Conservation (phyloP, 2,329 filamentous ascomycete species). For the Atkinsonella hypoxylon region DNA sequence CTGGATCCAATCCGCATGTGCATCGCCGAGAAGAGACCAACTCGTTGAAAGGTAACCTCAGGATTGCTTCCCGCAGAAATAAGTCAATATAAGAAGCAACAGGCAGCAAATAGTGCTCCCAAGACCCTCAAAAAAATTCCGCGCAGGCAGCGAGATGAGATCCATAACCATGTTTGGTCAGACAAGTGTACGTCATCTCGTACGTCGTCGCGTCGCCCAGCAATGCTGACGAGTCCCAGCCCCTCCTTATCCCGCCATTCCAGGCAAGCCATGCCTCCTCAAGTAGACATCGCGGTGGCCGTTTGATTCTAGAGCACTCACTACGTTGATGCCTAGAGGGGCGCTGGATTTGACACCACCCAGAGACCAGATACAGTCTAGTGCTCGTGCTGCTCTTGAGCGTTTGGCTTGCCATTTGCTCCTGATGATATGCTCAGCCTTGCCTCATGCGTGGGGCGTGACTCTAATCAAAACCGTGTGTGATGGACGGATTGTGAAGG, state of each 20-base stretch:
- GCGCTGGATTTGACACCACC: background rate
- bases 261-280: background rate
- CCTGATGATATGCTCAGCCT: background rate
- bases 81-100: background rate
- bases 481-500: too few relatives aligned
- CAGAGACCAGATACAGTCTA: background rate
- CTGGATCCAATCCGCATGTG: too few relatives aligned
- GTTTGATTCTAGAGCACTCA: background rate
- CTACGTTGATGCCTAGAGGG: background rate
- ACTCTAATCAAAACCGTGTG: too few relatives aligned
- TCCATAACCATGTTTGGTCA: background rate
- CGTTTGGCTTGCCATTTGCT: too few relatives aligned
- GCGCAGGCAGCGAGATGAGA: background rate
- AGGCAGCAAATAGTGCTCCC: background rate
- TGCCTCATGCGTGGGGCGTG: background rate
- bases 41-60: too few relatives aligned
- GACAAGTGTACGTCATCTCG: background rate
- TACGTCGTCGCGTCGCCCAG: slow-evolving; percentile 1
- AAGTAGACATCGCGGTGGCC: background rate
- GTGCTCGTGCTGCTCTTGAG: slow-evolving; percentile 1
- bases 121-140: background rate
- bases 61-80: too few relatives aligned
- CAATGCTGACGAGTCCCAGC: slow-evolving; percentile 3
- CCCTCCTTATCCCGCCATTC: background rate
- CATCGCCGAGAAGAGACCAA: too few relatives aligned